Base-by-base conservation (phyloP, 148 eudicot species). In the Fagopyrum homotropicum region DNA sequence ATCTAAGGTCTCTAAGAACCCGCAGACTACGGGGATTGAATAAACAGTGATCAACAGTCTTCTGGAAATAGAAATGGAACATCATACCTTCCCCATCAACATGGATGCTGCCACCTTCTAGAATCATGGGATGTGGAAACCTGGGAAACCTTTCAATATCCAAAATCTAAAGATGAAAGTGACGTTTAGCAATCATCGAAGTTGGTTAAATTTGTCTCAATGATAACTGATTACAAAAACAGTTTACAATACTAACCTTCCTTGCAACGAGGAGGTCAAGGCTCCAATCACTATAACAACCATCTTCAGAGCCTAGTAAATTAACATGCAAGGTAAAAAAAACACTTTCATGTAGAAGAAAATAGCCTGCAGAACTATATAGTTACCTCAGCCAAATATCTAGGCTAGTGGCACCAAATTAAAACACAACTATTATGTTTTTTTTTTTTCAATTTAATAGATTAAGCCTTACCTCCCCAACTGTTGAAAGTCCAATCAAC, bases 31-130 rank as follows among this genome's bases (percentile, higher is more conserved):
- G 60, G 60, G 4, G 30, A 57, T 22, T 22, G 30, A 3, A 57
- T 57, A 61, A 26, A 4, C 45, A 29, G 16, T 60, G 68, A 30
- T 64, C 47, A 66, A 14, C 14, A 5, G n/a, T 40, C 11, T 14
- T 77, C 44, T 48, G 29, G 69, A 14, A 74, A 22, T 16, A 47
- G 19, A 61, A 47, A 72, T 56, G 14, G 5, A 45, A 80, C 9
- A 66, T 40, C 71, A 66, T 81, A 91, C 98, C 99, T 88, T 95
- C 94, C 75, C 99, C 99, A 22, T 95, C 99, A n/a, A 95, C 99
- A 79, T 95, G 99, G 75, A 95, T 90, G 89, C 97, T 92, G 72
- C 99, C 99, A 72, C 99, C 99, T 88, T 95, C 99, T 75, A 95
- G 89, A 68, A 92, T 83, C 86, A 95, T 87, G 71, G 92, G 85